Conservation (phyloP, 345 rosid genomes). For the Populus euphratica region DNA sequence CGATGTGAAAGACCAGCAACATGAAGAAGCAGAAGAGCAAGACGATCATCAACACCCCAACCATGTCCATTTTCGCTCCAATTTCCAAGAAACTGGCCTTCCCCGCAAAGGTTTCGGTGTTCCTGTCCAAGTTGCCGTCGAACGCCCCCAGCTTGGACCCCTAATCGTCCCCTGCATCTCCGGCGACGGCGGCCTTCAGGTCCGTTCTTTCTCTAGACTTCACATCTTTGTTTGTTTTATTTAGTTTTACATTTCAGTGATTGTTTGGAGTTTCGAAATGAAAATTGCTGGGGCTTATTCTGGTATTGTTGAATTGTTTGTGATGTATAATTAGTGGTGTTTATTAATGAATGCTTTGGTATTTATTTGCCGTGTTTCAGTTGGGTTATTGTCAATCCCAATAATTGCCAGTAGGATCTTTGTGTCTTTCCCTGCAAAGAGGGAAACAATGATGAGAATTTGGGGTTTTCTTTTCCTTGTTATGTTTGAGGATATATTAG, state of each 20-base stretch:
- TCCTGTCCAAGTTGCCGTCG: constrained; percentile 72
- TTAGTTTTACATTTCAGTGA: not conserved
- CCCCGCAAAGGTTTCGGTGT: constrained; percentile 82
- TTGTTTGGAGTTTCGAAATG: not conserved
- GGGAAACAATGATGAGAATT: not conserved
- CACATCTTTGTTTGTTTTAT: not conserved
- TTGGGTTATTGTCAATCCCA: not conserved
- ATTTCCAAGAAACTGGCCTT: constrained; percentile 59
- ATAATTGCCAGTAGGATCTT: not conserved
- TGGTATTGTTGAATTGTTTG: not conserved
- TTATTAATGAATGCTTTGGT: not conserved
- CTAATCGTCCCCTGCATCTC: constrained; percentile 58
- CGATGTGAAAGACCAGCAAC: constrained; percentile 45
- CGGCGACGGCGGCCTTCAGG: constrained; percentile 95
- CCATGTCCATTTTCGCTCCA: constrained; percentile 20
- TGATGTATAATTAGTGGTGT: not conserved
- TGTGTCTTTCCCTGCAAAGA: not conserved
- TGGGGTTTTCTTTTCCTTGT: not conserved
- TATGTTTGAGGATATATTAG: not conserved
- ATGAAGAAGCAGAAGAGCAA: constrained; percentile 18
- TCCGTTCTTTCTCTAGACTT: constrained; percentile 12
- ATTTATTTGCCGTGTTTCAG: not conserved
- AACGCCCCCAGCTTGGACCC: constrained; percentile 62
- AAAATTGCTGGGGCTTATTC: not conserved
- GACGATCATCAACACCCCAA: constrained; percentile 9